phyloP scores from a whole-genome alignment of 2,329 filamentous ascomycete species.

The Ophiocordyceps sinensis region DNA sequence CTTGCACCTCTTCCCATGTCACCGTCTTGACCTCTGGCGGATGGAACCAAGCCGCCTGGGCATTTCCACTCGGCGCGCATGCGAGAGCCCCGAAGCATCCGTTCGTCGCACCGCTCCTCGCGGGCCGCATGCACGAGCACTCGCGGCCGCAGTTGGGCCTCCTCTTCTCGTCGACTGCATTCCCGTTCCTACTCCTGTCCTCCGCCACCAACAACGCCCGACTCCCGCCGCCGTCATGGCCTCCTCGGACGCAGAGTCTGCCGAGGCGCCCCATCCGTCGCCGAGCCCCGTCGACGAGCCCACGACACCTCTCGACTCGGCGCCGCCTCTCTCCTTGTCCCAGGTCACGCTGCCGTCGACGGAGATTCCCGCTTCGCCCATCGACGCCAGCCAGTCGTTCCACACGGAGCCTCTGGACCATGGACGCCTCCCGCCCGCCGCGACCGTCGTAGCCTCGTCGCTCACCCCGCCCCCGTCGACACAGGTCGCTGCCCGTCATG shows the following conservation, averaged over 20 bases:
- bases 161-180: no score
- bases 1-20: no score
- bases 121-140: no score
- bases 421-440: conserved; percentile 11
- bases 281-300: conserved; percentile 8
- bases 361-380: conserved; percentile 38
- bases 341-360: conserved; percentile 43
- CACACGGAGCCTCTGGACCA: conserved; percentile 36
- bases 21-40: no score
- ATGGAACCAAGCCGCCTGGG: no score
- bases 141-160: no score
- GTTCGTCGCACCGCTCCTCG: no score
- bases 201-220: no score
- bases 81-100: no score
- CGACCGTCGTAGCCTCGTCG: conserved; percentile 41
- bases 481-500: conserved; percentile 24
- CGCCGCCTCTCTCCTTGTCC: conserved; percentile 19
- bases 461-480: conserved; percentile 43
- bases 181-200: no score
- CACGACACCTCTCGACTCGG: conserved; percentile 15
- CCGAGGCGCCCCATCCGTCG: background rate
- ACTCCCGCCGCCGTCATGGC: background rate
- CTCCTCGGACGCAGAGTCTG: background rate
- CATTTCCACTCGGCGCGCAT: no score
- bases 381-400: conserved; percentile 33